Percentiles rank a stretch among this genome's conserved stretches.
These are phyloP conservation scores for Achaetomium macrosporum DNA, from an alignment of 2,329 filamentous ascomycete genomes.

Conservation along the genomic window DNA sequence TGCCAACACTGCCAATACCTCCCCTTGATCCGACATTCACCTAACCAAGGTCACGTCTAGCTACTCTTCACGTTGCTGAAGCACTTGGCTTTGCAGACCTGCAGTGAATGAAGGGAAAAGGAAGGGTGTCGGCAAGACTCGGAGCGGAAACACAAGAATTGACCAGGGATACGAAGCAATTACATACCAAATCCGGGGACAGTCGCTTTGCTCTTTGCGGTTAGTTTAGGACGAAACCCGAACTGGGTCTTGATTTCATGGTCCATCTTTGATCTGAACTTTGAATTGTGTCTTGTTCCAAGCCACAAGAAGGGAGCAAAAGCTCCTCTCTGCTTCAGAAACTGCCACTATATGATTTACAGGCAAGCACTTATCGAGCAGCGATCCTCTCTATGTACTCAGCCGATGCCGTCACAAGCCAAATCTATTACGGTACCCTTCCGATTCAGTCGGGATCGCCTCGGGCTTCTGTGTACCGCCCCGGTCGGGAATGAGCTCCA, in stretches of 20 bases:
- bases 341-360: too few species aligned
- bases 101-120: background rate
- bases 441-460: too few species aligned
- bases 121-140: conserved; percentile 10
- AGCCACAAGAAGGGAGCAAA: too few species aligned
- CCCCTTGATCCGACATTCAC: conserved; percentile 1
- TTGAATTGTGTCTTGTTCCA: too few species aligned
- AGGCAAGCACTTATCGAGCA: too few species aligned
- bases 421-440: too few species aligned
- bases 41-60: background rate
- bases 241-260: background rate
- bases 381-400: too few species aligned
- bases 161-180: background rate
- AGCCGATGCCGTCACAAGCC: too few species aligned
- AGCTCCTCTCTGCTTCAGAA: too few species aligned
- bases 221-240: background rate
- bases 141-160: background rate
- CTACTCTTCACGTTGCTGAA: background rate
- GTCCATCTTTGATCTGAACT: too few species aligned
- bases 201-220: background rate
- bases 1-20: background rate
- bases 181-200: background rate
- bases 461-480: too few species aligned
- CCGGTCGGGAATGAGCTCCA: too few species aligned
- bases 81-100: background rate